Evolutionary conservation across 352 stramenopile genomes (phyloP), one percentile per base, ranked within the genome.

Genomic region (Phytophthora nicotianae): DNA sequence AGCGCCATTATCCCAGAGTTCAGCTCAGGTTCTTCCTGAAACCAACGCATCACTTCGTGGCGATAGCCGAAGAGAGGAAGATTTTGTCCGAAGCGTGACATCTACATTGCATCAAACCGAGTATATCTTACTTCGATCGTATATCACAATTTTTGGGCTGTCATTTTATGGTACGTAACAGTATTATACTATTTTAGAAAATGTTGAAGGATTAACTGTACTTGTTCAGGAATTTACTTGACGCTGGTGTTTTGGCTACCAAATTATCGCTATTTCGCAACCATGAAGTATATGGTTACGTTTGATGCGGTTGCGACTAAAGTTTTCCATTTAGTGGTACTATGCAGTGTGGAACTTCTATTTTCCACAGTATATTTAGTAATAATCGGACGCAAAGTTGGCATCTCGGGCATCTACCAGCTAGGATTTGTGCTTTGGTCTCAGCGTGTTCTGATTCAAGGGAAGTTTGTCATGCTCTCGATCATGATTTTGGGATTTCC

Each of bases 121-220:
- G 19, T 53, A 73, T 10, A 70, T 70, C 10, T 32, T 78, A 5
- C 50, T 73, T 2, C 57, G 50, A 10, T 78, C 65, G 5, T 77
- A 63, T 41, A 77, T 54, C 19, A 68, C 61, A 13, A 66, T 74
- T 13, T 60, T 46, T 41, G 47, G 48, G 3, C 16, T 72, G 33
- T 11, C 45, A 1, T 71, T 78, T 33, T 78, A 78, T 29, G 62
- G 70, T 68, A n/a, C n/a, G n/a, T n/a, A n/a, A n/a, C n/a, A n/a
- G n/a, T n/a, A n/a, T n/a, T n/a, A 8, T 29, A 7, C 24, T 8
- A 29, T 27, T 27, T 27, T 27, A 29, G 7, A 29, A 29, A 29
- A 29, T n/a, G n/a, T n/a, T n/a, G n/a, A n/a, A n/a, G 4, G 2
- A 29, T 3, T 4, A 29, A 29, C 7, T 7, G 24, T 29, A 7